These are phyloP conservation scores for Tremella mesenterica DNA, from an alignment of 768 basidiomycete species.

Conservation along the genomic window DNA sequence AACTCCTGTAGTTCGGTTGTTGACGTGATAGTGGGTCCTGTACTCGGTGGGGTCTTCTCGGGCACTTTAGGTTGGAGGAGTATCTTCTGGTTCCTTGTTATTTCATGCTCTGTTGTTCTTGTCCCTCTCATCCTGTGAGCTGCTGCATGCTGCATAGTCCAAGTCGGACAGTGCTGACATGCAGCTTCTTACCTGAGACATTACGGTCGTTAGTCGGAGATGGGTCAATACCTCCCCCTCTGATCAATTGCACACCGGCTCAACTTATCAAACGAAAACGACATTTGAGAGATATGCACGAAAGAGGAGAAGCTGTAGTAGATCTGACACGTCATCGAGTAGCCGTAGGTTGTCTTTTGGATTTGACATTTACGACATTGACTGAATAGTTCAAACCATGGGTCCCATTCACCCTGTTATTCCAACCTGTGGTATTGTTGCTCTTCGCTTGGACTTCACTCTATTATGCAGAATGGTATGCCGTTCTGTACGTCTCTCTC, in stretches of 20 bases:
- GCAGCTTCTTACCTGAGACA: slow-evolving; percentile 50
- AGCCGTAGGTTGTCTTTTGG: slow-evolving; percentile 20
- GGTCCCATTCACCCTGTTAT: slow-evolving; percentile 26
- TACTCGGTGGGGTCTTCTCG: slow-evolving; percentile 50
- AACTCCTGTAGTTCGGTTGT: not conserved
- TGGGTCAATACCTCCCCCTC: slow-evolving; percentile 38
- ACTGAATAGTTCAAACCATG: slow-evolving; percentile 31
- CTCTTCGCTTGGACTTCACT: slow-evolving; percentile 30
- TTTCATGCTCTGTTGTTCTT: slow-evolving; percentile 23
- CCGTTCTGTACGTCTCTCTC: slow-evolving; percentile 13
- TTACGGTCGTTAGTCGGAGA: slow-evolving; percentile 40
- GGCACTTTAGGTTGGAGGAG: slow-evolving; percentile 56
- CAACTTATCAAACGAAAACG: slow-evolving; percentile 9
- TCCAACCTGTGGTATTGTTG: slow-evolving; percentile 32
- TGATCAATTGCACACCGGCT: slow-evolving; percentile 29
- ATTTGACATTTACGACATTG: not conserved
- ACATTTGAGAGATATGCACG: slow-evolving; percentile 6
- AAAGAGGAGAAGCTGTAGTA: slow-evolving; percentile 12
- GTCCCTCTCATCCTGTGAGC: slow-evolving; percentile 46
- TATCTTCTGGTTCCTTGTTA: slow-evolving; percentile 41
- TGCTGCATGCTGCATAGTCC: not conserved
- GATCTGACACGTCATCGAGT: slow-evolving; percentile 11
- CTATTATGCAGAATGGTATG: slow-evolving; percentile 35
- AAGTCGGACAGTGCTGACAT: not conserved
- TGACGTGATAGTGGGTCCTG: slow-evolving; percentile 49